Conservation (phyloP, 1,139 yeast genomes). For the Ogataea hybrid region DNA sequence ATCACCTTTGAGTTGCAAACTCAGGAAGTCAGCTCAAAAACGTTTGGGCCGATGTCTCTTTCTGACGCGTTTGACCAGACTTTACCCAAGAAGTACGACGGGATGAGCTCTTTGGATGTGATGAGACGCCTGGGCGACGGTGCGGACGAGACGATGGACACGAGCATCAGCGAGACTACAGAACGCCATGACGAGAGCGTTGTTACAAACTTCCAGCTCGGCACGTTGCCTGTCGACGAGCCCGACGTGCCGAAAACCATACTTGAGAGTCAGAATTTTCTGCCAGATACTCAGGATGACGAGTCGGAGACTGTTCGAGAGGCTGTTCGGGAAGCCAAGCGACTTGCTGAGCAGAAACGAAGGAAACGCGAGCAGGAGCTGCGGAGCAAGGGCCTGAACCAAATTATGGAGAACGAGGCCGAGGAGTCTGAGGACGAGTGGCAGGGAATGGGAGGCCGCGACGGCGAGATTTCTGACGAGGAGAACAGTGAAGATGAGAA, state of each 20-base stretch:
- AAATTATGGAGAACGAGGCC: conserved; percentile 81
- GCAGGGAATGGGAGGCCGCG: conserved; percentile 85
- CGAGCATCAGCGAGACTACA: conserved; percentile 2
- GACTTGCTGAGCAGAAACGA: conserved; percentile 28
- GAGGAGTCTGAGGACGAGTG: conserved; percentile 97
- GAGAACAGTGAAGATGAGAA: conserved; percentile 77
- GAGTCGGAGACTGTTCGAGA: conserved; percentile 15
- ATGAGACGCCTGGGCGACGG: conserved; percentile 22
- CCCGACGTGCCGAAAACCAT: conserved; percentile 14
- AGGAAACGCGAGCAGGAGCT: conserved; percentile 45
- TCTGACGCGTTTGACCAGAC: conserved; percentile 24
- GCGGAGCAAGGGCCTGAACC: conserved; percentile 49
- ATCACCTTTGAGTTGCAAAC: conserved; percentile 13
- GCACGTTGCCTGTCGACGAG: conserved; percentile 7
- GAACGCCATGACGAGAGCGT: conserved; percentile 3
- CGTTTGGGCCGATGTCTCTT: conserved; percentile 12
- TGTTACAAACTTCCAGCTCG: conserved; percentile 2
- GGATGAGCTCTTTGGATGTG: conserved; percentile 20
- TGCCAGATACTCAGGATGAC: conserved; percentile 31
- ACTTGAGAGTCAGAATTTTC: conserved; percentile 29
- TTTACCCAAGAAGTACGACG: conserved; percentile 17
- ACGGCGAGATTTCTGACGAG: conserved; percentile 64
- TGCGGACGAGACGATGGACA: conserved; percentile 4
- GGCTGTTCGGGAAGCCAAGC: conserved; percentile 27
- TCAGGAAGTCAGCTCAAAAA: background rate